Percentiles rank a stretch among this genome's conserved stretches.
These are phyloP conservation scores for Lanmaoa rubissima DNA, from an alignment of 768 basidiomycete species.

Conservation along the genomic window DNA sequence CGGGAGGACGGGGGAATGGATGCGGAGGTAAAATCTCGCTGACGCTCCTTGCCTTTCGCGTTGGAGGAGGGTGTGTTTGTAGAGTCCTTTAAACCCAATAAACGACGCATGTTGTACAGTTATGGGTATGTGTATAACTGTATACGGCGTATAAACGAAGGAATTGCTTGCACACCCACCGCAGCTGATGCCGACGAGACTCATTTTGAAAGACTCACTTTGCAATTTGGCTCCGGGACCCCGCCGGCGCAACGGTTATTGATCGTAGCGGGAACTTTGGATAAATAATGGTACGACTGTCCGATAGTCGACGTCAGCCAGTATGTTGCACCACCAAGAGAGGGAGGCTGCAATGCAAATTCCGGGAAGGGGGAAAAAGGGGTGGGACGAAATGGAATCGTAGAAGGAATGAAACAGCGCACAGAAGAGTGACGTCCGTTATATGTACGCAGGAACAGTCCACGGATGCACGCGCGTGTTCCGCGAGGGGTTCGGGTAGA, in stretches of 20 bases:
- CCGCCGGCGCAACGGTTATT: constrained; percentile 1
- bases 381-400: constrained; percentile 7
- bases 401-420: constrained; percentile 11
- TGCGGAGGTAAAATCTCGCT: constrained; percentile 6
- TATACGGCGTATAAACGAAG: constrained; percentile 16
- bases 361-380: not conserved
- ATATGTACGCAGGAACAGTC: constrained; percentile 21
- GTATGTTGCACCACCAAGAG: constrained; percentile 3
- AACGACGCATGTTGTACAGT: constrained; percentile 28
- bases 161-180: constrained; percentile 12
- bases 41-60: constrained; percentile 29
- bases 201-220: constrained; percentile 13
- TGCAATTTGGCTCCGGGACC: not conserved
- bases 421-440: constrained; percentile 12
- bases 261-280: not conserved
- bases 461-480: constrained; percentile 13
- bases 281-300: constrained; percentile 1
- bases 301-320: not conserved
- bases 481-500: constrained; percentile 12
- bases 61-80: constrained; percentile 5
- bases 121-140: constrained; percentile 13
- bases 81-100: constrained; percentile 30
- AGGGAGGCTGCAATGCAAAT: not conserved
- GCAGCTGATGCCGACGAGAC: constrained; percentile 13
- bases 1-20: constrained; percentile 3